phyloP scores from a whole-genome alignment of 2,329 filamentous ascomycete genomes.

The Lecanicillium sp. region DNA sequence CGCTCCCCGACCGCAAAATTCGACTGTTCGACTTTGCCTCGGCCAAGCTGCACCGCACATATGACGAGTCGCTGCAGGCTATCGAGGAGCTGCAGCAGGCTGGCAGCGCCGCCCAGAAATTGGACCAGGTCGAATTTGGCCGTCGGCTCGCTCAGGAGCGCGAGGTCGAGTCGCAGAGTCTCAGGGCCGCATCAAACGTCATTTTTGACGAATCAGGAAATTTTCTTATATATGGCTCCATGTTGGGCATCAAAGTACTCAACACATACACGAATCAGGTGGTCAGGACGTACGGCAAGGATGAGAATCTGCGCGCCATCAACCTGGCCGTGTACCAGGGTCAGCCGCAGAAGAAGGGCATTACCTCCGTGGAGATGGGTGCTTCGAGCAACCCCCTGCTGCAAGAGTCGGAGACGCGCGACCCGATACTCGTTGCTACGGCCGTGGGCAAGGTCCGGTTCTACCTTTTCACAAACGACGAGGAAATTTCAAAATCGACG shows the following conservation, averaged over 20 bases:
- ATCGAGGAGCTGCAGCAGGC: slow-evolving; percentile 94
- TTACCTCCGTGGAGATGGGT: slow-evolving; percentile 95
- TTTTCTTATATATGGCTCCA: slow-evolving; percentile 90
- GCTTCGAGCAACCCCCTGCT: slow-evolving; percentile 89
- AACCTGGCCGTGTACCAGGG: slow-evolving; percentile 89
- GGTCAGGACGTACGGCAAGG: slow-evolving; percentile 82
- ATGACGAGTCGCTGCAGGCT: slow-evolving; percentile 87
- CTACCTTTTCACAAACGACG: slow-evolving; percentile 96
- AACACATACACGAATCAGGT: slow-evolving; percentile 94
- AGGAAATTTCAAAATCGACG: slow-evolving; percentile 72
- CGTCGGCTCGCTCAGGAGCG: slow-evolving; percentile 79
- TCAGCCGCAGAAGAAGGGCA: slow-evolving; percentile 85
- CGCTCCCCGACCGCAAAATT: slow-evolving; percentile 88
- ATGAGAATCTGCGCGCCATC: slow-evolving; percentile 80
- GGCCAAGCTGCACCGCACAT: slow-evolving; percentile 83
- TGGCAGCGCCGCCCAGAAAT: slow-evolving; percentile 71
- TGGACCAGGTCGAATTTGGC: slow-evolving; percentile 90
- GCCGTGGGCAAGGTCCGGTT: slow-evolving; percentile 85
- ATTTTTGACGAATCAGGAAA: slow-evolving; percentile 95
- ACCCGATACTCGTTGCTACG: slow-evolving; percentile 82
- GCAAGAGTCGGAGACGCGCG: slow-evolving; percentile 82
- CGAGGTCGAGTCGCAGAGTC: slow-evolving; percentile 67
- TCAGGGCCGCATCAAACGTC: slow-evolving; percentile 71
- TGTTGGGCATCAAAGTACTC: slow-evolving; percentile 88
- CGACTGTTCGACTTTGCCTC: slow-evolving; percentile 88